phyloP scores from a whole-genome alignment of 108 stramenopile species.

The Cyclotella atomus region DNA sequence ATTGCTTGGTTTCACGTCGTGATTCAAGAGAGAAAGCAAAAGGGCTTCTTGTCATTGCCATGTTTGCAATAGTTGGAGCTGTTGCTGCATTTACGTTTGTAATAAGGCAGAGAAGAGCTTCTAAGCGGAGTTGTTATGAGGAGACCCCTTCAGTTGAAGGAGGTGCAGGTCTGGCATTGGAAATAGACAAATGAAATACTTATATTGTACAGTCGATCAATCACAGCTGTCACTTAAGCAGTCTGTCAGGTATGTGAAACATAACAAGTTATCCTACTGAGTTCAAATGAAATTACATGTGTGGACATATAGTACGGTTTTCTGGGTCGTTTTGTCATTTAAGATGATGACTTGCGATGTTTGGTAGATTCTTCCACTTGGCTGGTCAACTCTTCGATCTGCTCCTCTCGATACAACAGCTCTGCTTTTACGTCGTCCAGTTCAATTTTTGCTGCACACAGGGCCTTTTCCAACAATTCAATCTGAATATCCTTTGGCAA shows the following conservation, averaged over 20 bases:
- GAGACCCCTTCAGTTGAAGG: constrained; percentile 11
- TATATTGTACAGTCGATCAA: not conserved
- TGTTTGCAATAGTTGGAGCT: constrained; percentile 9
- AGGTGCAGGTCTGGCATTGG: not conserved
- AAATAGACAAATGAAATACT: not conserved
- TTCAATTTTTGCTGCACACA: constrained; percentile 55
- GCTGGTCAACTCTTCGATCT: constrained; percentile 18
- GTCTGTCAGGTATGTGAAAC: too few species aligned
- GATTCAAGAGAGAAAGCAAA: not conserved
- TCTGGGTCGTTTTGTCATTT: too few species aligned
- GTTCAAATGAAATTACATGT: too few species aligned
- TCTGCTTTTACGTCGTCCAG: constrained; percentile 56
- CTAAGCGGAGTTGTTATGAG: constrained; percentile 21
- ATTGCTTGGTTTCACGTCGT: constrained; percentile 12
- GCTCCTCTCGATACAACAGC: constrained; percentile 40
- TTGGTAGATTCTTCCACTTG: not conserved
- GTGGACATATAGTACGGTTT: too few species aligned
- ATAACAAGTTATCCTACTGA: too few species aligned
- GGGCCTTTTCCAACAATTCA: constrained; percentile 50
- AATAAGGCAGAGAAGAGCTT: constrained; percentile 5
- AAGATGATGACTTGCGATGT: not conserved
- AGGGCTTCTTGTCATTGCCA: not conserved
- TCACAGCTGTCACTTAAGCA: not conserved
- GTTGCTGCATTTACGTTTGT: constrained; percentile 10
- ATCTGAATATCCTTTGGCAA: constrained; percentile 45